Conservation (phyloP, 805 yeast species). For the Hanseniaspora valbyensis region DNA sequence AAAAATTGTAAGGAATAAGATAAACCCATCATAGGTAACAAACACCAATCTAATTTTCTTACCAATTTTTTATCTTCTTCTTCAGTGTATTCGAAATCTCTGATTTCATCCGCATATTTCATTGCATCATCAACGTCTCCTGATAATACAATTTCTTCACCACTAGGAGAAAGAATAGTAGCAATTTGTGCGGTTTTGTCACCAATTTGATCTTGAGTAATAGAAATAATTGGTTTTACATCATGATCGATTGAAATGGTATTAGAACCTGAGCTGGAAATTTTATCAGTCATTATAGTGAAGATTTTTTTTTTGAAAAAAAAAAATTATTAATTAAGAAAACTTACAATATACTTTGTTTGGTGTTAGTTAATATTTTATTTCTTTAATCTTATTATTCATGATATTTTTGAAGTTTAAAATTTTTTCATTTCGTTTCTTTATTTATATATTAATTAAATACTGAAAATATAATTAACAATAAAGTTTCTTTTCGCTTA, state of each 20-base stretch:
- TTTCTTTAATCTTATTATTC: too few relatives aligned
- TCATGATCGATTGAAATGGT: constrained; percentile 8
- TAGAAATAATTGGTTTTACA: constrained; percentile 12
- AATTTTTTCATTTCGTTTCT: too few relatives aligned
- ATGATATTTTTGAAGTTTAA: too few relatives aligned
- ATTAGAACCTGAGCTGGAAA: constrained; percentile 4
- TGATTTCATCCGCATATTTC: constrained; percentile 31
- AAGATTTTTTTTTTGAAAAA: too few relatives aligned
- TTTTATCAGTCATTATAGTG: neutral
- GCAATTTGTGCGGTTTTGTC: constrained; percentile 16
- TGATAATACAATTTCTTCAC: constrained; percentile 23
- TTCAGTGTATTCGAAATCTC: constrained; percentile 25
- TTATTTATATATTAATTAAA: neutral
- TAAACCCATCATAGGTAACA: constrained; percentile 42
- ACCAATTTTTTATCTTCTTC: constrained; percentile 30
- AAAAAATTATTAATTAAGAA: too few relatives aligned
- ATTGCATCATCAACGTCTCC: constrained; percentile 40
- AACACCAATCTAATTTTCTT: constrained; percentile 41
- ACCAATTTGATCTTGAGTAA: constrained; percentile 13
- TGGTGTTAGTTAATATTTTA: too few relatives aligned
- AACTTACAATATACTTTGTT: too few relatives aligned
- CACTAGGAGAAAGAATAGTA: constrained; percentile 24
- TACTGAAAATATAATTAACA: too few relatives aligned
- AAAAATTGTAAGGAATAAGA: constrained; percentile 44
- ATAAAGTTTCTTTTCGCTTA: neutral